phyloP scores from a whole-genome alignment of 75 land plant genomes.

The Gnetum montanum region DNA sequence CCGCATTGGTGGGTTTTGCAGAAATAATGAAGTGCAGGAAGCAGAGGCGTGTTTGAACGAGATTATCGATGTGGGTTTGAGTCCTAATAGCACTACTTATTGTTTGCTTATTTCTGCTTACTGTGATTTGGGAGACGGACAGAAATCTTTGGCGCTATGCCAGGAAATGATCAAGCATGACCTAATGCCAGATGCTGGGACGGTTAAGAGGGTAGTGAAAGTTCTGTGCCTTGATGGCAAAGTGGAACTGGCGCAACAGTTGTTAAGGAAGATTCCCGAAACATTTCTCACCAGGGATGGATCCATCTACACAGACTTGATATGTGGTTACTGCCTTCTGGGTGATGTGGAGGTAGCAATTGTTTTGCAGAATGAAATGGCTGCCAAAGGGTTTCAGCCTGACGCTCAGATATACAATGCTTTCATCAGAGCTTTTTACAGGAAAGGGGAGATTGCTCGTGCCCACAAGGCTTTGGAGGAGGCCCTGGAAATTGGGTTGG shows the following conservation, averaged over 20 bases:
- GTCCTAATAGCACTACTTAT: constrained; percentile 1
- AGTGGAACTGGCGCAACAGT: not conserved
- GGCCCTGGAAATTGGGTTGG: constrained; percentile 14
- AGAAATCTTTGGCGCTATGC: not conserved
- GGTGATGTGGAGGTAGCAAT: constrained; percentile 12
- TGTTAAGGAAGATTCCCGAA: not conserved
- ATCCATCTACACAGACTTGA: constrained; percentile 4
- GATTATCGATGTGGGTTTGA: constrained; percentile 10
- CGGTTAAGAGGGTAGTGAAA: constrained; percentile 1
- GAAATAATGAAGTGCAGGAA: constrained; percentile 13
- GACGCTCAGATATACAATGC: constrained; percentile 9
- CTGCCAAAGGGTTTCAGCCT: constrained; percentile 6
- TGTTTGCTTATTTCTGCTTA: constrained; percentile 5
- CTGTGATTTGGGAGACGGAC: constrained; percentile 2
- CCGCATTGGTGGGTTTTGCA: constrained; percentile 22
- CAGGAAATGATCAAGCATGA: constrained; percentile 6
- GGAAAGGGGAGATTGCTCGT: constrained; percentile 7
- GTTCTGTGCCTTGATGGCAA: constrained; percentile 7
- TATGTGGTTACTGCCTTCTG: constrained; percentile 8
- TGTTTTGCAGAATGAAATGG: constrained; percentile 4
- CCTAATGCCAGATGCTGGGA: constrained; percentile 6
- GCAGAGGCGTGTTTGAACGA: constrained; percentile 19
- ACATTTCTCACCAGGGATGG: not conserved
- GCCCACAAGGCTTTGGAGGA: constrained; percentile 22
- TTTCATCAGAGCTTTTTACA: constrained; percentile 4